A percentile compares a stretch with the other conserved stretches of the same genome.
phyloP scores from a whole-genome alignment of 169 alveolate species.

The Plasmodium knowlesi region DNA sequence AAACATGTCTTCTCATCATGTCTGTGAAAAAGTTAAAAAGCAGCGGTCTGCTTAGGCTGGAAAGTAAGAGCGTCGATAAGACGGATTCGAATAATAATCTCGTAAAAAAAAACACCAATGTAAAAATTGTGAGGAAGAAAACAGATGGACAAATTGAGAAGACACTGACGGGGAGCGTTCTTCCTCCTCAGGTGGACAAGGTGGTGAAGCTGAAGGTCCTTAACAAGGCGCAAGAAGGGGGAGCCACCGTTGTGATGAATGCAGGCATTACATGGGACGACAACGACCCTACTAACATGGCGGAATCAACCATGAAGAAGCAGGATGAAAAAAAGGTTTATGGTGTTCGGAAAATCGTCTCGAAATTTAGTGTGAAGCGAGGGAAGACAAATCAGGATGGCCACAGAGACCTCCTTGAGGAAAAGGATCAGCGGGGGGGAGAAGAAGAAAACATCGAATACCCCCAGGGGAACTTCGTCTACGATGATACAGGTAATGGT shows the following conservation, averaged over 20 bases:
- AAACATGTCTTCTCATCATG: conserved; percentile 27
- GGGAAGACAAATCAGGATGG: neutral
- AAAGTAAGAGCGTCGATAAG: conserved; percentile 42
- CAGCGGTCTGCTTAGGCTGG: conserved; percentile 19
- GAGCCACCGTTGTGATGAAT: neutral
- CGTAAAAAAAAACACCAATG: conserved; percentile 2
- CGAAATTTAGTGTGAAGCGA: neutral
- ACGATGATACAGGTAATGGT: neutral
- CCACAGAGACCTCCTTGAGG: neutral
- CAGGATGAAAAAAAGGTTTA: neutral
- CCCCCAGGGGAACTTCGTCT: neutral
- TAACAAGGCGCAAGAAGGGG: conserved; percentile 18
- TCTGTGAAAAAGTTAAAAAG: conserved; percentile 38
- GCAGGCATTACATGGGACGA: neutral
- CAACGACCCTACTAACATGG: neutral
- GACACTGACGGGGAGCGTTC: neutral
- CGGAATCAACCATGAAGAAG: neutral
- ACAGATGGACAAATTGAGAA: conserved; percentile 6
- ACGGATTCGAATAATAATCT: neutral
- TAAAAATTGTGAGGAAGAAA: conserved; percentile 32
- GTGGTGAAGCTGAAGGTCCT: conserved; percentile 7
- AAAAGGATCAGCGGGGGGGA: neutral
- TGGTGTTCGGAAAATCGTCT: neutral
- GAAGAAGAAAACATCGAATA: no score
- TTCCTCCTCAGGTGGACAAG: neutral